Conservation (phyloP, 2,329 filamentous ascomycete species). For the Fusarium napiforme region DNA sequence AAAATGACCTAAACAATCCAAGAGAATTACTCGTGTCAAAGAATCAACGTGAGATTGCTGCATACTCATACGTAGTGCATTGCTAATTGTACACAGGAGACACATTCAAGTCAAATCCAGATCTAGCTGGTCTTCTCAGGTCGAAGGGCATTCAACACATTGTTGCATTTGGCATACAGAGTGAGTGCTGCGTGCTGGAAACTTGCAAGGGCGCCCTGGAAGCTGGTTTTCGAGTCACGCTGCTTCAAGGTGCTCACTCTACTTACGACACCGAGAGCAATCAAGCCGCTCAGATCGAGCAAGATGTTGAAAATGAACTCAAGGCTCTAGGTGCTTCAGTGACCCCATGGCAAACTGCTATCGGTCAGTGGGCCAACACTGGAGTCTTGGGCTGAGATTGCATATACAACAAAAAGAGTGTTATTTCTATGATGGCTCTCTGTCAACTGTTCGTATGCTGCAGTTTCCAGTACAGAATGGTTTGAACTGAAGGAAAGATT, state of each 20-base stretch:
- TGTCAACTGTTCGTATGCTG: not conserved
- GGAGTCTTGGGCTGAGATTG: not conserved
- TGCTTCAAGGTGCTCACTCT: constrained; percentile 25
- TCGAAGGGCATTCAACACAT: constrained; percentile 9
- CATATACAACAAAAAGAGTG: not conserved
- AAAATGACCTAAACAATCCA: not conserved
- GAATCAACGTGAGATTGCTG: constrained; percentile 2
- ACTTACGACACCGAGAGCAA: constrained; percentile 10
- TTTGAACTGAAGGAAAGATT: not conserved
- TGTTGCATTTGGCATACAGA: constrained; percentile 24
- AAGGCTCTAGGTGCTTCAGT: constrained; percentile 1
- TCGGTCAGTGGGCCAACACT: not conserved
- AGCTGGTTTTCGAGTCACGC: constrained; percentile 19
- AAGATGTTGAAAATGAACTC: constrained; percentile 2
- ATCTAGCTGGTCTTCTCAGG: not conserved
- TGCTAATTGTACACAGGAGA: constrained; percentile 7
- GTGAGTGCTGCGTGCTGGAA: constrained; percentile 25
- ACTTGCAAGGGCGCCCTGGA: constrained; percentile 25
- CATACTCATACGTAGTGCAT: not conserved
- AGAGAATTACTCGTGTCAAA: constrained; percentile 15
- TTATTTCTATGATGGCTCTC: not conserved
- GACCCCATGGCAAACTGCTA: not conserved
- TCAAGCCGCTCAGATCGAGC: constrained; percentile 8
- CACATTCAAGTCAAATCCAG: constrained; percentile 21
- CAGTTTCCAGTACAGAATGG: not conserved